A percentile compares a stretch with the other conserved stretches of the same genome.
Evolutionary conservation across 1,284 basidiomycete genomes (phyloP).

Genomic region (Inonotus hispidus): DNA sequence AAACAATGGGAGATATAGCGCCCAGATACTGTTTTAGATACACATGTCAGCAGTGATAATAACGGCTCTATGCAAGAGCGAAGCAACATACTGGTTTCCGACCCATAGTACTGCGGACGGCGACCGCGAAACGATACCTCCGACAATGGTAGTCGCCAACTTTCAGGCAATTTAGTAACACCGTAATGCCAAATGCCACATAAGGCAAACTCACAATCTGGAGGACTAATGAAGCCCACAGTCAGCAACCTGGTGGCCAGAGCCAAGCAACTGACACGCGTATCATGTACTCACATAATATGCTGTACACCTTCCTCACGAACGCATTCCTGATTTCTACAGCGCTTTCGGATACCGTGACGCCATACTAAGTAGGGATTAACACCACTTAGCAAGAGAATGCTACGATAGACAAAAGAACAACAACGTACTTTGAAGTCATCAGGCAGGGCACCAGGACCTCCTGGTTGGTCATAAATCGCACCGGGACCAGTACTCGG

Average conservation of each 20-base stretch:
- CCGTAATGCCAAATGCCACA: neutral
- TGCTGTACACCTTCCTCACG: conserved; percentile 76
- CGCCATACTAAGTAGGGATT: conserved; percentile 54
- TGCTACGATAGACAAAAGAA: conserved; percentile 2
- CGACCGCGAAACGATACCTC: conserved; percentile 60
- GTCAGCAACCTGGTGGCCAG: conserved; percentile 16
- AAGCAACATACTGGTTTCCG: conserved; percentile 49
- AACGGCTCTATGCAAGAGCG: neutral
- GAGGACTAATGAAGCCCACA: conserved; percentile 40
- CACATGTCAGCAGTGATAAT: neutral
- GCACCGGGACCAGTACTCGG: conserved; percentile 39
- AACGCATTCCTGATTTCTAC: conserved; percentile 69
- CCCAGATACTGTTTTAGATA: conserved; percentile 49
- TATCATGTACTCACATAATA: conserved; percentile 54
- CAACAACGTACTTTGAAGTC: conserved; percentile 73
- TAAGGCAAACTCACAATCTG: conserved; percentile 52
- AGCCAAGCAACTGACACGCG: neutral
- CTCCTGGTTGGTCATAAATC: conserved; percentile 61
- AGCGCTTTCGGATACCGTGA: conserved; percentile 68
- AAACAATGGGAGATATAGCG: conserved; percentile 70
- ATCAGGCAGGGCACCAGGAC: conserved; percentile 64
- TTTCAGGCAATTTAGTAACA: conserved; percentile 25
- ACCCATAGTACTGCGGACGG: conserved; percentile 58
- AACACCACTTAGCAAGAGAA: conserved; percentile 7
- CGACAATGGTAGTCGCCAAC: conserved; percentile 68